Base-by-base conservation (phyloP, 768 basidiomycete species). In the Porpolomopsis calyptriformis region DNA sequence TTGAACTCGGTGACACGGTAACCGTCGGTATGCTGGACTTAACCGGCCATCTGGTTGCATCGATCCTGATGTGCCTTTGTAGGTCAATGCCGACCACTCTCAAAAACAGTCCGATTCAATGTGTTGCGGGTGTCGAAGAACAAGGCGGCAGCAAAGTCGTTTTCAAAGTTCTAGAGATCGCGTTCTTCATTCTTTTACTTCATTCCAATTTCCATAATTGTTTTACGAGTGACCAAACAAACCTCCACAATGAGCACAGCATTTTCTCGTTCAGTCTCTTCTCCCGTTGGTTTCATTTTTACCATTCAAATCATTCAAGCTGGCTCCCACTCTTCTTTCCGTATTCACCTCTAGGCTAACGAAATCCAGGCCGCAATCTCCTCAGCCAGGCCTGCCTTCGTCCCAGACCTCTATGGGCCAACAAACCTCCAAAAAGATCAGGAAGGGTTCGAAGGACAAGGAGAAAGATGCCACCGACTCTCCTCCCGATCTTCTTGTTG, bases 91-190 rank as follows among this genome's bases (percentile, higher is more conserved):
- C 85, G 96, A 64, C 96, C 96, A 57, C 70, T 98, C 59, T 98
- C 96, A 51, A 99, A 99, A 72, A 98, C 94, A 26, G 90, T 97
- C 60, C 88, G 96, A 42, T 99, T 99, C 84, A 99, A 99, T 70
- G 96, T 99, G 49, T 68, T 98, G 63, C 85, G 93, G 59, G 94
- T 99, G 66, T 65, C 80, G 54, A 90, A 85, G 81, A 92, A 70
- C 80, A 93, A 92, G 79, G 90, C 89, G 9, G 63, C 89, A 26
- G 67, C 79, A 49, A 96, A 94, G 76, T 72, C 85, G 43, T 98
- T 98, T 73, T 78, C 80, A 71, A 97, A 97, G 80, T 98, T 97
- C 74, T 91, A 63, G 53, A 52, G 48, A 46, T 48, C 49, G 43
- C 52, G 40, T 47, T 27, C 48, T 47, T 46, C 22, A 5, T 27